Percentiles rank a stretch among this genome's conserved stretches.
Conservation (phyloP, 495 filamentous ascomycete species). For the Letharia columbiana region DNA sequence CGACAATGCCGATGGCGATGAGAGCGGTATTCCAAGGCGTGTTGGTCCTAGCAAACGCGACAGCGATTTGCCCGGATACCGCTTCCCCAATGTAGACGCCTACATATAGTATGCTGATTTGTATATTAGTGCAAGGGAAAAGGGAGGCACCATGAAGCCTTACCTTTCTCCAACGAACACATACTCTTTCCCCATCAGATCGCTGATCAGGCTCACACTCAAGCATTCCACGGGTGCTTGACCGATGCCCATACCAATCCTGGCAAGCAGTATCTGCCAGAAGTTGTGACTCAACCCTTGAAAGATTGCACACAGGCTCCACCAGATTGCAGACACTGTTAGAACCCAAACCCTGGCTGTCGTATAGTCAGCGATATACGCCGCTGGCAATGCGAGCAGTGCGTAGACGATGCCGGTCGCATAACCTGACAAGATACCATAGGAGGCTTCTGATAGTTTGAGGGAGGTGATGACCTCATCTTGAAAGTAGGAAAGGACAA, state of each 20-base stretch:
- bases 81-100: conserved; percentile 32
- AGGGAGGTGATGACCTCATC: conserved; percentile 23
- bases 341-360: conserved; percentile 28
- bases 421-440: conserved; percentile 30
- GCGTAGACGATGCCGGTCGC: conserved; percentile 32
- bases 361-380: conserved; percentile 29
- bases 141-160: background rate
- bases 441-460: conserved; percentile 20
- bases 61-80: conserved; percentile 28
- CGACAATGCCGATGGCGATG: conserved; percentile 29
- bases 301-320: conserved; percentile 30
- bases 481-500: conserved; percentile 33
- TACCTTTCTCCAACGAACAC: conserved; percentile 30
- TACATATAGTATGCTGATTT: conserved; percentile 27
- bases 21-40: conserved; percentile 27
- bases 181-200: conserved; percentile 27
- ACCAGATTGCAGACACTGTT: conserved; percentile 26
- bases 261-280: conserved; percentile 29
- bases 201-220: conserved; percentile 31
- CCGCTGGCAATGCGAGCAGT: conserved; percentile 26
- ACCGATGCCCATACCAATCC: conserved; percentile 30
- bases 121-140: no score
- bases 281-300: conserved; percentile 29
- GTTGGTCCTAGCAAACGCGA: conserved; percentile 24
- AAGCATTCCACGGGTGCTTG: conserved; percentile 30